A percentile compares a stretch with the other conserved stretches of the same genome.
Conservation (phyloP, 805 yeast genomes). For the Kodamaea jinghongensis region DNA sequence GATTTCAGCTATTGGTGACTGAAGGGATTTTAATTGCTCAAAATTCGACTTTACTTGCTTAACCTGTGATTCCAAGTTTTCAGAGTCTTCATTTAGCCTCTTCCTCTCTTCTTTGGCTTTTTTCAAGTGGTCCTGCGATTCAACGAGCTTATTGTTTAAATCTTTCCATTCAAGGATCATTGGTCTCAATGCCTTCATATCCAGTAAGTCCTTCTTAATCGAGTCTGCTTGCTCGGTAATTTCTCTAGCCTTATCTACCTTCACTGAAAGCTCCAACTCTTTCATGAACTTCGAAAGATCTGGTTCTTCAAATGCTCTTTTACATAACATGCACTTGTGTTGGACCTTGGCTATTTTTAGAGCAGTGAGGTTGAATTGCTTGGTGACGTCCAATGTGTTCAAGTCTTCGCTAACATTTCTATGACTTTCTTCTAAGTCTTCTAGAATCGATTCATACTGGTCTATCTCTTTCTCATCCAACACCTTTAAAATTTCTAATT, state of each 20-base stretch:
- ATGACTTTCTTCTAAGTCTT: conserved; percentile 60
- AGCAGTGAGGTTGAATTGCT: conserved; percentile 69
- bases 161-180: conserved; percentile 28
- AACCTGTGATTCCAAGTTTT: background rate
- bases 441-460: conserved; percentile 48
- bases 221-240: conserved; percentile 27
- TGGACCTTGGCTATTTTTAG: conserved; percentile 55
- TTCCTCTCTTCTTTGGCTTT: background rate
- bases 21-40: conserved; percentile 18
- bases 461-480: conserved; percentile 40
- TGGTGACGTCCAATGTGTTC: conserved; percentile 67
- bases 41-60: conserved; percentile 2
- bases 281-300: conserved; percentile 28
- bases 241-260: conserved; percentile 26
- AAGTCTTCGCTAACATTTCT: conserved; percentile 59
- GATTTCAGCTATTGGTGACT: conserved; percentile 32
- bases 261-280: conserved; percentile 28
- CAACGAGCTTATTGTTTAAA: conserved; percentile 8
- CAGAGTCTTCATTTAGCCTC: background rate
- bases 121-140: background rate
- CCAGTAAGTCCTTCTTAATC: conserved; percentile 31
- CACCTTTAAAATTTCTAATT: conserved; percentile 20
- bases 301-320: conserved; percentile 54
- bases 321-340: conserved; percentile 70
- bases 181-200: conserved; percentile 27